Evolutionary conservation across 257 asterid genomes (phyloP), one percentile per base, ranked within the genome.

Genomic region (Solanum rostratum): DNA sequence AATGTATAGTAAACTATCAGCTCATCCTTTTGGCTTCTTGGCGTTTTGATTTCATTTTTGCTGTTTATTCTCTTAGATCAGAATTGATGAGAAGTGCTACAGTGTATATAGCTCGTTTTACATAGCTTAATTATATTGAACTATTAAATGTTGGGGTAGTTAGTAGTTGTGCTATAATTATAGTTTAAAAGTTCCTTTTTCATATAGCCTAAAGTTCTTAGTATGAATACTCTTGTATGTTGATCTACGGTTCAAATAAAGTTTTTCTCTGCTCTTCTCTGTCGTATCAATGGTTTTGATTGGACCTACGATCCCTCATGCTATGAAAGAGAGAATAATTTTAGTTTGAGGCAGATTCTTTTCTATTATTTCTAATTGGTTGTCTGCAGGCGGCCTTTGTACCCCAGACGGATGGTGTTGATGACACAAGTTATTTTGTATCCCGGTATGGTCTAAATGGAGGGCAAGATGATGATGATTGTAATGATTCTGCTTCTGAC

Each of bases 401-500:
- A 55, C 98, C 98, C 6, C 93, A 92, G 88, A 94, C 99, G 73
- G 98, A 96, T 85, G 88, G 97, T 45, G 73, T 89, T 79, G 95
- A 93, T 88, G 99, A 96, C 91, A 96, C 98, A 7, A 96, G 98
- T 86, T 96, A 95, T 87, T 95, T 96, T 87, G 93, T 95, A 43
- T 89, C 97, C 78, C 93, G 99, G 65, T 96, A 89, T 85, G 88
- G 89, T 81, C 89, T 93, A 81, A 80, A 73, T 87, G 95, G 87
- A 85, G 88, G 85, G 85, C 92, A 85, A 83, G 89, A 87, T 83
- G 96, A 91, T 33, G 93, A 88, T 45, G 87, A 87, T 89, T 89
- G 88, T 39, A 71, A 84, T 80, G 92, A 89, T 88, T 90, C 98
- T 30, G 87, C 90, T 88, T 94, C 97, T 30, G 96, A 89, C 82